Base-by-base conservation (phyloP, 768 basidiomycete species). In the Suillus occidentalis region DNA sequence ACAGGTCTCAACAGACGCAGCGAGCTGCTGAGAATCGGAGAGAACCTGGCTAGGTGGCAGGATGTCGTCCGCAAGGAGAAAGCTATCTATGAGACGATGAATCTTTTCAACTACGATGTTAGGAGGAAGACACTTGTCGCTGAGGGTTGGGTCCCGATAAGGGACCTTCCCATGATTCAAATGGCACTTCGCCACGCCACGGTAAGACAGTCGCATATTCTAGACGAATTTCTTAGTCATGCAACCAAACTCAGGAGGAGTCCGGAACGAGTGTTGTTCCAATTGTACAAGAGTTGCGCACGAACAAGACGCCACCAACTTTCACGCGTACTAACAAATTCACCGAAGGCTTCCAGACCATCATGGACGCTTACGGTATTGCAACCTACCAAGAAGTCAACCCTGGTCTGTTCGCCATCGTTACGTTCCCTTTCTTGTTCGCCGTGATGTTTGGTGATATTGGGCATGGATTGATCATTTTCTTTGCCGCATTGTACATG, bases 381-480 rank as follows among this genome's bases (percentile, higher is more conserved):
- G 92, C 95, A 16, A 89, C 87, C 1, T 99, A 99, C 75, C 93
- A 98, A 75, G 97, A 99, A 77, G 89, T 95, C 75, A 99, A 99
- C 75, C 97, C 97, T 22, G 97, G 96, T 62, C 79, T 99, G 36
- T 97, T 97, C 77, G 94, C 94, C 0, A 81, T 93, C 69, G 81
- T 91, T 70, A 97, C 95, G 2, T 97, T 97, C 87, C 97, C 97
- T 0, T 99, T 99, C 87, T 79, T 99, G 69, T 99, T 99, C 72
- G 97, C 95, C 6, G 94, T 99, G 80, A 99, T 99, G 97, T 99
- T 99, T 74, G 97, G 97, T 72, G 97, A 99, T 78, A 92, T 99
- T 72, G 97, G 97, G 4, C 97, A 99, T 78, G 97, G 95, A 37
- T 81, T 87, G 66, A 88, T 99, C 72, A 91, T 93, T 70, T 84